Evolutionary conservation across 441 rosid genomes (phyloP).

Genomic region (Viola pubescens): DNA sequence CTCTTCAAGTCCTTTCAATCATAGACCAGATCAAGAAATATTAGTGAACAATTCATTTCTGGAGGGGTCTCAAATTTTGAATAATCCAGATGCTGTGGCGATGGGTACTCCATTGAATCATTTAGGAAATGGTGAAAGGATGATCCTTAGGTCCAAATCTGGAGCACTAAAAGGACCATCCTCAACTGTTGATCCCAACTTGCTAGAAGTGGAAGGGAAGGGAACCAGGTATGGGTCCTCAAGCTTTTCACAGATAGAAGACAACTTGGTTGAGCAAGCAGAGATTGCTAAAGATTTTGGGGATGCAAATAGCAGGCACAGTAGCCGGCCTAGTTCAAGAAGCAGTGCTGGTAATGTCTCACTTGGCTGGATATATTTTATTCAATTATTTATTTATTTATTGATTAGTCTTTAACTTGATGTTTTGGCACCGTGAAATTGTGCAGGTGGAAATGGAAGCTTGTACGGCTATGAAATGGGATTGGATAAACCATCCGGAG

Average conservation of each 20-base stretch:
- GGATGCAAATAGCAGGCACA: slow-evolving; percentile 16
- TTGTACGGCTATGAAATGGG: no score
- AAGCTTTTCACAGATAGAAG: slow-evolving; percentile 20
- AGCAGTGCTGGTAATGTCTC: slow-evolving; percentile 2
- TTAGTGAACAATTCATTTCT: no score
- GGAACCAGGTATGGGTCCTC: slow-evolving; percentile 13
- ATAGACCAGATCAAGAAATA: no score
- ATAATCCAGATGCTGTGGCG: no score
- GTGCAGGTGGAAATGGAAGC: no score
- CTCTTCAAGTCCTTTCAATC: no score
- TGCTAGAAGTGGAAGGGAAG: slow-evolving; percentile 21
- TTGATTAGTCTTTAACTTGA: no score
- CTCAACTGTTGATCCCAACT: slow-evolving; percentile 17
- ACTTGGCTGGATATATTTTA: no score
- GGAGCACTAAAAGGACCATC: slow-evolving; percentile 15
- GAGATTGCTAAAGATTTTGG: slow-evolving; percentile 11
- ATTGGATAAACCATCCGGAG: no score
- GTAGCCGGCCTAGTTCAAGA: slow-evolving; percentile 7
- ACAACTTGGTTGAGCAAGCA: slow-evolving; percentile 20
- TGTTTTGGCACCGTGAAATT: no score
- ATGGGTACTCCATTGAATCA: neutral
- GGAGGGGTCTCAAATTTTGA: no score
- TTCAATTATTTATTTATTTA: no score
- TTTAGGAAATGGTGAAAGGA: slow-evolving; percentile 14
- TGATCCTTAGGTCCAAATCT: slow-evolving; percentile 20